A percentile compares a stretch with the other conserved stretches of the same genome.
Conservation (phyloP, 1,284 basidiomycete genomes). For the Puccinia polysora region DNA sequence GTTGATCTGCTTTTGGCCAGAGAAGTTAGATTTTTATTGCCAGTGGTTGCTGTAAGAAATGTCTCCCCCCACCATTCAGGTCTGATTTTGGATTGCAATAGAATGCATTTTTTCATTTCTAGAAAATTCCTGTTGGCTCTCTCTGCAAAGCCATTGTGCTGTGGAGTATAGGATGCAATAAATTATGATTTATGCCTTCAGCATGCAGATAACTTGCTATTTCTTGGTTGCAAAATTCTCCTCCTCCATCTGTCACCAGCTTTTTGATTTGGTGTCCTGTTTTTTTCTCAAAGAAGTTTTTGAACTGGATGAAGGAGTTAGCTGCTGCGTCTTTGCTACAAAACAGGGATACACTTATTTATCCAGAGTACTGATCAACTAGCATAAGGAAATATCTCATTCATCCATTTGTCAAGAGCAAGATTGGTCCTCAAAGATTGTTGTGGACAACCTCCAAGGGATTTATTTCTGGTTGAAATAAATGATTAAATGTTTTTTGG, state of each 20-base stretch:
- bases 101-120: background rate
- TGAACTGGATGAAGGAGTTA: background rate
- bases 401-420: background rate
- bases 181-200: background rate
- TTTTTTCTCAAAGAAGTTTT: background rate
- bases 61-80: background rate
- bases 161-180: background rate
- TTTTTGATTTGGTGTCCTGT: background rate
- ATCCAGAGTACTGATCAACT: slow-evolving; percentile 2
- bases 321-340: background rate
- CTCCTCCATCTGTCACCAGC: background rate
- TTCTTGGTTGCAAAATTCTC: background rate
- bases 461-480: too few species aligned
- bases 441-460: background rate
- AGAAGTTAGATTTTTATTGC: background rate
- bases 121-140: background rate
- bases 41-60: background rate
- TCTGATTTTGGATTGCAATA: background rate
- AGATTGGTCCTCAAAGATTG: background rate
- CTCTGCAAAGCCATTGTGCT: slow-evolving; percentile 4
- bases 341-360: background rate
- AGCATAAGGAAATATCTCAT: background rate
- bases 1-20: background rate
- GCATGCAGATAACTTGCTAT: background rate
- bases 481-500: too few species aligned